Evolutionary conservation across 129 eudicot species (phyloP), one percentile per base, ranked within the genome.

Genomic region (Apium graveolens): DNA sequence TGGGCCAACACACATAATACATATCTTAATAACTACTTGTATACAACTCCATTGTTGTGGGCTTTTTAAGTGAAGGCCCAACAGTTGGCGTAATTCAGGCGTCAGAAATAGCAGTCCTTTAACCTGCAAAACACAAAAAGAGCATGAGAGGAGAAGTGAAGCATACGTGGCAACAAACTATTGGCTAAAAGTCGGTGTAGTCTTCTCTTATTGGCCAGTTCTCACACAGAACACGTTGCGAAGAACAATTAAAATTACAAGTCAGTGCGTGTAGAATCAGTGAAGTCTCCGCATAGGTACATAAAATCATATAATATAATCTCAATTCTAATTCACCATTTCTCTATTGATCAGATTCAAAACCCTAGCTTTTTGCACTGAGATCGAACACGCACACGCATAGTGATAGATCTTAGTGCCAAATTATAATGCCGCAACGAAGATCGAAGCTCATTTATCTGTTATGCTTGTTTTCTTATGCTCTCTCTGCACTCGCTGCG

Each of bases 401-500:
- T 57, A n/a, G 76, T 37, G 74, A 38, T 38, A 38, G 41, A 70
- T 70, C 46, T 37, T 77, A 45, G 84, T 75, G 86, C 80, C 79
- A 44, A 41, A 76, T 26, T 31, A 66, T 5, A 29, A 89, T 91
- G 98, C 97, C 89, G 83, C 84, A 82, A 78, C 87, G 82, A 74
- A 89, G 90, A 89, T 85, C 93, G 77, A 91, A 76, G 74, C 75
- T 94, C 4, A 77, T 87, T 71, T 73, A 89, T 42, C 26, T 91
- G 10, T 45, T 90, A 39, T 94, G 87, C 83, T 24, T 89, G 45
- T 74, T 82, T 5, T 86, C 83, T 4, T 77, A 83, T 82, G 76
- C 81, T 51, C 71, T 94, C 16, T 76, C 85, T 55, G 86, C 92
- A 87, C 83, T 82, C 87, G 91, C 98, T 0, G 98, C 93, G 98